These are phyloP conservation scores for Ascochyta clinopodiicola DNA, from an alignment of 2,329 filamentous ascomycete genomes.

Conservation along the genomic window DNA sequence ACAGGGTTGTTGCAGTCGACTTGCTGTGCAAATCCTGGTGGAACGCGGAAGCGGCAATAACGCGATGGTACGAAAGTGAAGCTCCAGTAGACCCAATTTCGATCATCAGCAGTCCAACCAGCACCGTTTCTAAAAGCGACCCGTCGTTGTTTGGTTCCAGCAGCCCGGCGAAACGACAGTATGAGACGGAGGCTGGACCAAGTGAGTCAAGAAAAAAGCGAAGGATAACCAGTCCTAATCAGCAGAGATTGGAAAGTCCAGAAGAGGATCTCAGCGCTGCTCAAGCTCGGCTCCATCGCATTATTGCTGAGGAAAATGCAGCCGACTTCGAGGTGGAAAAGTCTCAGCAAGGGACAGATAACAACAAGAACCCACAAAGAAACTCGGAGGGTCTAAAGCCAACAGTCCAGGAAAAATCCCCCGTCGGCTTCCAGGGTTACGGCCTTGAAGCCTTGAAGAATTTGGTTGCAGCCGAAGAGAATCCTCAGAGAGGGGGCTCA, in stretches of 20 bases:
- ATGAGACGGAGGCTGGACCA: neutral
- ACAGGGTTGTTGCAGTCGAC: neutral
- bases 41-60: neutral
- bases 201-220: neutral
- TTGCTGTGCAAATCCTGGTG: neutral
- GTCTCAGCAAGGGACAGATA: neutral
- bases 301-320: neutral
- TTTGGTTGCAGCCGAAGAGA: neutral
- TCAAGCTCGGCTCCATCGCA: neutral
- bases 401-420: neutral
- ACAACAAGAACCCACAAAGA: neutral
- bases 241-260: neutral
- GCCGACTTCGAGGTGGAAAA: neutral
- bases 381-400: neutral
- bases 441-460: neutral
- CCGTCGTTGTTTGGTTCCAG: too few relatives aligned
- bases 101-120: neutral
- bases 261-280: neutral
- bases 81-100: neutral
- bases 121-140: neutral
- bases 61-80: neutral
- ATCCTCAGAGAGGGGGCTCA: neutral
- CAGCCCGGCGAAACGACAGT: neutral
- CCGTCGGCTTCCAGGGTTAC: neutral
- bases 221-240: neutral